Conservation (phyloP, 495 filamentous ascomycete species). For the Cairneyella variabilis region DNA sequence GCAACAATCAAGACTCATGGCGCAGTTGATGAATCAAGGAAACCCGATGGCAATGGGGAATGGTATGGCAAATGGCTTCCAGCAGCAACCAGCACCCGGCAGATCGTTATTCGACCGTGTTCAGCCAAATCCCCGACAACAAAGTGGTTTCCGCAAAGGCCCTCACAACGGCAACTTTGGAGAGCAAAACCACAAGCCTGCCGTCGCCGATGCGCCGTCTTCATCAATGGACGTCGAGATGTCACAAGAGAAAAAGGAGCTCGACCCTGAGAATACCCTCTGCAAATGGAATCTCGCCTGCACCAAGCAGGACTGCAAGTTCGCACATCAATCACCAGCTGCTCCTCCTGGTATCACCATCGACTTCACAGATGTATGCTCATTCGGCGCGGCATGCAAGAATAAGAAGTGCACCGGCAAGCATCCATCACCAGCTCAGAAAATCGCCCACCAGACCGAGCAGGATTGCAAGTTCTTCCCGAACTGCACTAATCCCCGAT, state of each 20-base stretch:
- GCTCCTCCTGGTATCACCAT: constrained; percentile 77
- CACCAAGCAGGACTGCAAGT: constrained; percentile 83
- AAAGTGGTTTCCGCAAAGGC: constrained; percentile 33
- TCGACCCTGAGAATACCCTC: constrained; percentile 48
- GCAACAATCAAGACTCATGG: constrained; percentile 85
- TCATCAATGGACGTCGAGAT: constrained; percentile 45
- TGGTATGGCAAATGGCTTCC: constrained; percentile 27
- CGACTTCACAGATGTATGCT: constrained; percentile 76
- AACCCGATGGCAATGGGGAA: constrained; percentile 35
- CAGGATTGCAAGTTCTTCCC: constrained; percentile 92
- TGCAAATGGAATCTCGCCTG: constrained; percentile 90
- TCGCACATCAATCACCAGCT: constrained; percentile 90
- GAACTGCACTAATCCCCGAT: constrained; percentile 83
- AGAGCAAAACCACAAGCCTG: constrained; percentile 18
- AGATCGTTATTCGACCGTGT: constrained; percentile 80
- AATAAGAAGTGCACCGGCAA: constrained; percentile 89
- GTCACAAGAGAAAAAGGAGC: constrained; percentile 41
- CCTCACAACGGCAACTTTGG: constrained; percentile 25
- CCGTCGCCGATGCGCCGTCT: constrained; percentile 13
- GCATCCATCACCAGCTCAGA: constrained; percentile 87
- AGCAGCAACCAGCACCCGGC: constrained; percentile 37
- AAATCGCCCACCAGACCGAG: constrained; percentile 70
- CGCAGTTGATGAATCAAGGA: constrained; percentile 36
- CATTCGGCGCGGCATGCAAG: constrained; percentile 86
- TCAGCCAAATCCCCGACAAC: constrained; percentile 34